Evolutionary conservation across 23 red algal species (phyloP), one percentile per base, ranked within the genome.

Genomic region (Gracilariopsis chorda): DNA sequence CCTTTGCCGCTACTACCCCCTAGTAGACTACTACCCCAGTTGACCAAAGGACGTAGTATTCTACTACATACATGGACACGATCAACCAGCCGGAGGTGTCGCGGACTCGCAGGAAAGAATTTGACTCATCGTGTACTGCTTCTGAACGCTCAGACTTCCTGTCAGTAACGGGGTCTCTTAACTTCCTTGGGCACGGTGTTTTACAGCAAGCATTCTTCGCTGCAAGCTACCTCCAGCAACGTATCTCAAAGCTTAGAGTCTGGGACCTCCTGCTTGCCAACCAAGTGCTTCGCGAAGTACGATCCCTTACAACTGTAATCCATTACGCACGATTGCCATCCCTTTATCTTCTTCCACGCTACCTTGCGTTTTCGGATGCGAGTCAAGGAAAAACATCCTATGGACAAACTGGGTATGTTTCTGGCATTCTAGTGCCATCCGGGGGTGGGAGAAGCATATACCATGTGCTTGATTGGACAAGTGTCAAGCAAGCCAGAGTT

Each of bases 311-410:
- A 30, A 58, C 60, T 8, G 61, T 21, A 32, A 16, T 86, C 61
- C 17, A 19, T 21, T 86, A 62, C 62, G 44, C 10, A 29, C 35
- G 2, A 11, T 42, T 33, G 23, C 19, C 58, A 8, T 73, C 82
- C 16, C 44, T 86, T 20, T 6, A 33, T 1, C 48, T 43, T 51
- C 34, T 61, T 57, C 59, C 59, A 7, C 29, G 57, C 10, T 76
- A 88, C 83, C 46, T 88, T 16, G 64, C 65, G 23, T 77, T 88
- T 39, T 74, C 83, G 14, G 62, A 88, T 77, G 83, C 83, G 9
- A 76, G 69, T 40, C 83, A 88, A 57, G 69, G 83, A 7, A 73
- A 52, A 34, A 30, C 40, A 14, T 88, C 48, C 13, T 88, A 88
- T 76, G 49, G 83, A 3, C 47, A 88, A 36, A 77, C 67, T 23